Conservation (phyloP, 2,329 filamentous ascomycete species). For the Bipolaris gigantea region DNA sequence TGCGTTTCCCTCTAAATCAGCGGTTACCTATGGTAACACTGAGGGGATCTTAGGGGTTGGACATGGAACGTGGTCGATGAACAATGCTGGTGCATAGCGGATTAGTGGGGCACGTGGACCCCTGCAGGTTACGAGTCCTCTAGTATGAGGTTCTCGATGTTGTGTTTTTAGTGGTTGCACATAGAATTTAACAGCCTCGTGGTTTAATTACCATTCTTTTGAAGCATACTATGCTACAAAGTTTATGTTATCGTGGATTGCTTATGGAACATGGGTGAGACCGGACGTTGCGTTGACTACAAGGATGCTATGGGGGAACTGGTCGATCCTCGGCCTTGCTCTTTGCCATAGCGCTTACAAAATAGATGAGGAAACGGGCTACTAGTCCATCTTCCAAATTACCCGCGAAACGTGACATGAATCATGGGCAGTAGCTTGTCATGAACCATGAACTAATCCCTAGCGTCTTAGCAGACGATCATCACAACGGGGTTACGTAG, state of each 20-base stretch:
- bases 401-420: no score
- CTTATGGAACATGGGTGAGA: no score
- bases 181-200: background rate
- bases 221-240: background rate
- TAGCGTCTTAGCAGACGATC: background rate
- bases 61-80: background rate
- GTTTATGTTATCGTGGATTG: no score
- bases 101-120: background rate
- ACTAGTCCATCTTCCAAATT: no score
- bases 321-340: background rate
- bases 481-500: background rate
- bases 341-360: background rate
- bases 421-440: no score
- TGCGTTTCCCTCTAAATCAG: constrained; percentile 37
- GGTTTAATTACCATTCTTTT: background rate
- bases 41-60: background rate
- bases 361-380: no score
- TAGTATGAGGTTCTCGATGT: background rate
- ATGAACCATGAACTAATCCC: background rate
- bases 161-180: background rate
- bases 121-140: background rate
- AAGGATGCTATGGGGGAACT: background rate
- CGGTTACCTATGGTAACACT: background rate
- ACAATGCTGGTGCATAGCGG: background rate
- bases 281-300: background rate